Base-by-base conservation (phyloP, 2,329 filamentous ascomycete genomes). In the Ciborinia camelliae region DNA sequence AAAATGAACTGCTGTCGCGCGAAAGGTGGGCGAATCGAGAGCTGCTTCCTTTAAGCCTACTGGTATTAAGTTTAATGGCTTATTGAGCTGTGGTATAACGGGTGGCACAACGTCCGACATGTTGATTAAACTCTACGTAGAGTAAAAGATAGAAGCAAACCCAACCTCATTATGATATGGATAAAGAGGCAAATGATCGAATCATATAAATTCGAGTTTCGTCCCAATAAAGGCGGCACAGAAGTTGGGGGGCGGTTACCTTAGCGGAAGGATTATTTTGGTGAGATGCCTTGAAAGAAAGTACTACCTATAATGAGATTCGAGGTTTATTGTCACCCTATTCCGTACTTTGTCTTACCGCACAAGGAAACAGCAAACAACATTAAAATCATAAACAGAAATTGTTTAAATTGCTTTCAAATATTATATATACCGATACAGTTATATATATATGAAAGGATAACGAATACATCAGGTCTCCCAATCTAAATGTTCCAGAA, bases 1-100 rank as follows among this genome's bases (percentile, higher is more conserved):
- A 75, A 97, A 97, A 79, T 97, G 92, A 54, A 90, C 80, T 50
- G 91, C 86, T 28, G 91, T 91, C 54, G 93, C 91, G 69, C 95
- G 91, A 77, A 98, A 98, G 43, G 93, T 96, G 32, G 95, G 95
- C 47, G 93, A 97, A 79, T 99, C 95, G 79, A 98, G 90, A 26
- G 92, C 90, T 59, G 95, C 95, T 84, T 99, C 95, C 79, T 94
- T 95, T 71, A 98, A 84, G 28, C 88, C 88, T 43, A 98, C 93
- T 52, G 95, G 92, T 54, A 76, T 73, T 58, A 75, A 69, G 57
- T 68, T 74, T 59, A 75, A 62, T 4, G 72, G 67, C 59, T 65
- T 68, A 26, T 65, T 67, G 32, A 69, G 65, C 43, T 70, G 70
- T 53, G 68, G 69, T 18, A 71, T 60, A 50, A 63, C 54, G 50